A percentile compares a stretch with the other conserved stretches of the same genome.
phyloP scores from a whole-genome alignment of 1,284 basidiomycete species.

The Tilletia caries region DNA sequence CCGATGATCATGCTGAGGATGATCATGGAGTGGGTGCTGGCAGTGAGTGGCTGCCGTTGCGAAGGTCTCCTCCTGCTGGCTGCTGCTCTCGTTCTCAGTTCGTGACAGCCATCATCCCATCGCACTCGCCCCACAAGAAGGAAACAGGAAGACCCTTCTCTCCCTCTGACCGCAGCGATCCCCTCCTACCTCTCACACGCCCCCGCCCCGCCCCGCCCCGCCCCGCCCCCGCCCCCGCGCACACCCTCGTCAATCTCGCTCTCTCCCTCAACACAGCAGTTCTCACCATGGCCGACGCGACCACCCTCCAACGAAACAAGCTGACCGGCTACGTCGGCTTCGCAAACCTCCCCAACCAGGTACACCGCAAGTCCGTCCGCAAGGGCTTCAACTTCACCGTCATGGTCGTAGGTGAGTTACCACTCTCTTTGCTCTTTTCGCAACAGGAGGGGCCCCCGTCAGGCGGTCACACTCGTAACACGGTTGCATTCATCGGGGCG shows the following conservation, averaged over 20 bases:
- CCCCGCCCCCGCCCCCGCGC: background rate
- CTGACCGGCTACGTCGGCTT: constrained; percentile 52
- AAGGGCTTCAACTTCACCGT: constrained; percentile 51
- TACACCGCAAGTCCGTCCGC: constrained; percentile 47
- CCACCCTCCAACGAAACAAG: constrained; percentile 29
- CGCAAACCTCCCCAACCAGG: constrained; percentile 52
- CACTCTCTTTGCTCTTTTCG: background rate
- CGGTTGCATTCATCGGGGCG: background rate
- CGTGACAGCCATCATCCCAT: no score
- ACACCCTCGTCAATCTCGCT: background rate
- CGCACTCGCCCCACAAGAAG: no score
- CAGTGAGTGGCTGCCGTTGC: background rate
- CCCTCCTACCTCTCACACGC: background rate
- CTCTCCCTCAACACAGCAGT: background rate
- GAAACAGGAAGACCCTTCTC: background rate
- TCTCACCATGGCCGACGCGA: no score
- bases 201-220: background rate
- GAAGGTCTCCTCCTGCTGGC: no score
- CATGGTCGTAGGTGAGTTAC: constrained; percentile 47
- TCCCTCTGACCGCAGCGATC: background rate
- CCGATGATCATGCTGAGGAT: background rate
- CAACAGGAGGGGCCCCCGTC: no score
- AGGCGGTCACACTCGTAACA: no score
- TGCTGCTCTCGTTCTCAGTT: no score
- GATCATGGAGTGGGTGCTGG: background rate